These are phyloP conservation scores for Peterozyma toletana DNA, from an alignment of 805 yeast species.

Conservation along the genomic window DNA sequence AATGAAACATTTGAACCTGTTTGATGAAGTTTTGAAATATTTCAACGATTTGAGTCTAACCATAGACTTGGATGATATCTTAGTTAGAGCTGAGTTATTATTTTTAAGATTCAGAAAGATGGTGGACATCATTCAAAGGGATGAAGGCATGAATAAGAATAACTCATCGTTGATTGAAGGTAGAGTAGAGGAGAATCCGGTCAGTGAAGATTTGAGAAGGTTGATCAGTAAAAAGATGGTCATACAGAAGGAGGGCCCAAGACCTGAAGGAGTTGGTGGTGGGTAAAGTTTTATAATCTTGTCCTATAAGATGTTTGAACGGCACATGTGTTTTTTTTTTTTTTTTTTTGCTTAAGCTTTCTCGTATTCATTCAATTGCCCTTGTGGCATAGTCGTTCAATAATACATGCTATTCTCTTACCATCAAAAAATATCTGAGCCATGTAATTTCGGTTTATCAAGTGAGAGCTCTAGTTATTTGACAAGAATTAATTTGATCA, in stretches of 20 bases:
- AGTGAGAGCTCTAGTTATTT: no score
- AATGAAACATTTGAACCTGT: constrained; percentile 61
- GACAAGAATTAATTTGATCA: no score
- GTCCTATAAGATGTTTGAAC: no score
- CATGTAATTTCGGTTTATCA: no score
- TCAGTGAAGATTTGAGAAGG: constrained; percentile 48
- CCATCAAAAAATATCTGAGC: no score
- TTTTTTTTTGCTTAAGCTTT: no score
- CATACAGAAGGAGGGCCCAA: constrained; percentile 50
- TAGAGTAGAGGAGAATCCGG: constrained; percentile 13
- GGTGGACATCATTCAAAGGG: constrained; percentile 69
- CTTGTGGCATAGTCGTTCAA: no score
- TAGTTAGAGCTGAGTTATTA: constrained; percentile 78
- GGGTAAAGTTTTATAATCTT: constrained; percentile 5
- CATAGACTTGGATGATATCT: constrained; percentile 65
- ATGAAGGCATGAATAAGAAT: constrained; percentile 20
- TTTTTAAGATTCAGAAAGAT: constrained; percentile 76
- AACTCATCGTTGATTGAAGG: constrained; percentile 13
- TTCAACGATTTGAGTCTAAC: constrained; percentile 84
- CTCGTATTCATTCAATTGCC: no score
- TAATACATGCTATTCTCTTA: no score
- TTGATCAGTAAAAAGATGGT: constrained; percentile 56
- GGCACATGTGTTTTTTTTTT: no score
- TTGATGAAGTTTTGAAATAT: constrained; percentile 89
- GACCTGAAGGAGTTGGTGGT: constrained; percentile 17